These are phyloP conservation scores for Arthrocladium fulminans DNA, from an alignment of 2,329 filamentous ascomycete species.

Conservation along the genomic window DNA sequence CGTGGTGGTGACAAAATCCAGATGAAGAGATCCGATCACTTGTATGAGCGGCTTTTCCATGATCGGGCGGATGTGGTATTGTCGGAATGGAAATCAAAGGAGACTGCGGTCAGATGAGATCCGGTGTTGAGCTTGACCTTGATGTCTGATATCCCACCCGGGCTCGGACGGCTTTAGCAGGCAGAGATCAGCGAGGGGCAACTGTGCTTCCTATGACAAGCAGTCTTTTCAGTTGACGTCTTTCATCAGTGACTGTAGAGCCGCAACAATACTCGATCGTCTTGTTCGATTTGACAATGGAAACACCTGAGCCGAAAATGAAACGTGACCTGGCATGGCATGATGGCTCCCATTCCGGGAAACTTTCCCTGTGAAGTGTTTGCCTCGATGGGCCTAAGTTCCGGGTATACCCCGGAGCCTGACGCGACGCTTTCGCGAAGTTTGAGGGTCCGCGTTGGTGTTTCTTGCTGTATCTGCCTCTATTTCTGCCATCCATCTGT, in stretches of 20 bases:
- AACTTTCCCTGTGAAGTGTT: too few relatives aligned
- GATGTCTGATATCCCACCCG: too few relatives aligned
- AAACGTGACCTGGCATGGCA: too few relatives aligned
- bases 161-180: not conserved
- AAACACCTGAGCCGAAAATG: too few relatives aligned
- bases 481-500: not conserved
- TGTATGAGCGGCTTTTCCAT: slow-evolving; percentile 50
- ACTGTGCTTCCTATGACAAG: too few relatives aligned
- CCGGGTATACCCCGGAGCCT: too few relatives aligned
- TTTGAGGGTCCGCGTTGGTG: not conserved
- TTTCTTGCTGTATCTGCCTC: not conserved
- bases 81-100: not conserved
- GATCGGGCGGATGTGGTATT: not conserved
- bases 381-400: too few relatives aligned
- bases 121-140: not conserved
- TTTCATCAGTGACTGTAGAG: too few relatives aligned
- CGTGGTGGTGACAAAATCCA: slow-evolving; percentile 83
- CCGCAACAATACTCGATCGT: too few relatives aligned
- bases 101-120: not conserved
- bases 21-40: slow-evolving; percentile 87
- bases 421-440: not conserved
- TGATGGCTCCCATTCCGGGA: too few relatives aligned
- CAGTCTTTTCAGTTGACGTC: too few relatives aligned
- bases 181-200: not conserved
- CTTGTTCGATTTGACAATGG: too few relatives aligned